Evolutionary conservation across 495 filamentous ascomycete genomes (phyloP).

Genomic region (Polyplosphaeria fusca): DNA sequence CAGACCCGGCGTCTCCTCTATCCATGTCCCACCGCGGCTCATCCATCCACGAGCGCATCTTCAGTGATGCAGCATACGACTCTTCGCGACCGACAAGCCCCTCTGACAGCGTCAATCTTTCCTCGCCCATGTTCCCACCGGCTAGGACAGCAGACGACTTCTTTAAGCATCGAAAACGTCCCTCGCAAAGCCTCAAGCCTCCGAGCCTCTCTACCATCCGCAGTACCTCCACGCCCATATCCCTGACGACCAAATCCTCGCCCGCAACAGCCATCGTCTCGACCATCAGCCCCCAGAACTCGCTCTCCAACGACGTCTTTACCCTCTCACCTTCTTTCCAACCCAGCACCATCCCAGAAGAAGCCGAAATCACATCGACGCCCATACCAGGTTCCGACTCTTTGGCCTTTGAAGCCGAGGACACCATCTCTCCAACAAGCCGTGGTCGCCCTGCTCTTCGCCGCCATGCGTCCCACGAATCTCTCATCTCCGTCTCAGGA

Average conservation of each 20-base stretch:
- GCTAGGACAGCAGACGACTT: background rate
- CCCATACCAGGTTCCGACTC: constrained; percentile 1
- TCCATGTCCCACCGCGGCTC: constrained; percentile 65
- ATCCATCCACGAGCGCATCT: constrained; percentile 69
- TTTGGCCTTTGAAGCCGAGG: constrained; percentile 16
- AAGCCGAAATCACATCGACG: constrained; percentile 27
- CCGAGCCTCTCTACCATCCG: constrained; percentile 26
- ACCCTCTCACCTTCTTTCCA: constrained; percentile 10
- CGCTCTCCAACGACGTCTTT: constrained; percentile 8
- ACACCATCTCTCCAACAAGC: constrained; percentile 22
- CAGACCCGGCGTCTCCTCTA: constrained; percentile 75
- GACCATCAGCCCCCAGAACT: constrained; percentile 21
- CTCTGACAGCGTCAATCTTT: constrained; percentile 50
- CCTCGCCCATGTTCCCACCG: constrained; percentile 37
- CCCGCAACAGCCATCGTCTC: constrained; percentile 28
- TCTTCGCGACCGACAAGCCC: constrained; percentile 73
- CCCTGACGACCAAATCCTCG: constrained; percentile 23
- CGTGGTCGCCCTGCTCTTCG: constrained; percentile 33
- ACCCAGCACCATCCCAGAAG: constrained; percentile 34
- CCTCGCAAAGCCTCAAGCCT: constrained; percentile 24
- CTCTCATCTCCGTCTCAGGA: constrained; percentile 40
- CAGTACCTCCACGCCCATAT: constrained; percentile 26
- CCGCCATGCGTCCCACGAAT: constrained; percentile 42
- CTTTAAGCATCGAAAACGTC: constrained; percentile 10
- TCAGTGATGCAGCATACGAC: constrained; percentile 50